These are phyloP conservation scores for Peronospora belbahrii DNA, from an alignment of 352 stramenopile species.

Conservation along the genomic window DNA sequence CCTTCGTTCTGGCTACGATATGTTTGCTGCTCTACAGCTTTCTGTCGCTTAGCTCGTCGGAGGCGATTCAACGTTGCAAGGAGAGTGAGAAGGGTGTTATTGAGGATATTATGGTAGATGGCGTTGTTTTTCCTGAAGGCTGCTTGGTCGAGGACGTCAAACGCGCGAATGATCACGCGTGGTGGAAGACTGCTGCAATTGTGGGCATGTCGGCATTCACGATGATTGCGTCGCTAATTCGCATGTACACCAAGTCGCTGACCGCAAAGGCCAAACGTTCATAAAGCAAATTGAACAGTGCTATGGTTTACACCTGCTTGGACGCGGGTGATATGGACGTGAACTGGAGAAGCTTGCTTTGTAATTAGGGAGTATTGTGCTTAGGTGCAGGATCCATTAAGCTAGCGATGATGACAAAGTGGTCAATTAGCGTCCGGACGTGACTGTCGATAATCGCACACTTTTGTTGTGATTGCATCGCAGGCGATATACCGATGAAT, in stretches of 20 bases:
- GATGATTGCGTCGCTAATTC: slow-evolving; percentile 51
- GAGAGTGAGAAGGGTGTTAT: slow-evolving; percentile 2
- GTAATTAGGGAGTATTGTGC: too few relatives aligned
- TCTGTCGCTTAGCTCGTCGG: slow-evolving; percentile 43
- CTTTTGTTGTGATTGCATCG: too few relatives aligned
- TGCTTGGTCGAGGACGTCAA: slow-evolving; percentile 42
- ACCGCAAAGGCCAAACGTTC: slow-evolving; percentile 54
- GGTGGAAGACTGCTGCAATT: slow-evolving; percentile 50
- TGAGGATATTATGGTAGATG: slow-evolving; percentile 12
- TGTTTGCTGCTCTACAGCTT: slow-evolving; percentile 55
- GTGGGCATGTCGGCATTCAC: slow-evolving; percentile 48
- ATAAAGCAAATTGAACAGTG: slow-evolving; percentile 14
- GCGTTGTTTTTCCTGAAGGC: slow-evolving; percentile 19
- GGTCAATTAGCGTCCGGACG: too few relatives aligned
- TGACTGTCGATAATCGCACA: too few relatives aligned
- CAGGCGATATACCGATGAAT: too few relatives aligned
- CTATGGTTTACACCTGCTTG: not conserved
- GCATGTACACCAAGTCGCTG: slow-evolving; percentile 58
- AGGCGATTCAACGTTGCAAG: slow-evolving; percentile 35
- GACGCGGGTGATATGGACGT: not conserved
- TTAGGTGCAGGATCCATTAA: too few relatives aligned
- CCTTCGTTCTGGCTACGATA: slow-evolving; percentile 51
- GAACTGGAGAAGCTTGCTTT: too few relatives aligned
- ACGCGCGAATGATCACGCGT: slow-evolving; percentile 30
- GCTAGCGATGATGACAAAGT: too few relatives aligned